phyloP scores from a whole-genome alignment of 2,329 filamentous ascomycete species.

The Aspergillus sp. region DNA sequence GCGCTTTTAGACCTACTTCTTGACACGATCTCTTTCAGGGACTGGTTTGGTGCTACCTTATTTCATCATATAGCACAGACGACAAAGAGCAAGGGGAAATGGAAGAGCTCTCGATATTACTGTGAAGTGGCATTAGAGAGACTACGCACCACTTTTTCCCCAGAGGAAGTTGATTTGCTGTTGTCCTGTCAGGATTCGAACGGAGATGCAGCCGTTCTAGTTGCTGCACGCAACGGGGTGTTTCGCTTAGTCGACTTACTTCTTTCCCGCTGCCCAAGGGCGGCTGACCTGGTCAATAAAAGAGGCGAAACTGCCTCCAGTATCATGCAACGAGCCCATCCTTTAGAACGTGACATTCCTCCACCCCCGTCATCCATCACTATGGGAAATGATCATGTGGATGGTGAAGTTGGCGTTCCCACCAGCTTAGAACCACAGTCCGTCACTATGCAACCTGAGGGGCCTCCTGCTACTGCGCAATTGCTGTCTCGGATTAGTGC shows the following conservation, averaged over 20 bases:
- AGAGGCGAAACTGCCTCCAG: conserved; percentile 82
- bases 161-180: conserved; percentile 72
- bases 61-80: conserved; percentile 93
- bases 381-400: conserved; percentile 40
- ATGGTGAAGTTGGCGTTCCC: conserved; percentile 24
- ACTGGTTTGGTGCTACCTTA: conserved; percentile 80
- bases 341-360: conserved; percentile 61
- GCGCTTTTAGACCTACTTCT: conserved; percentile 79
- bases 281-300: conserved; percentile 77
- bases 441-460: conserved; percentile 35
- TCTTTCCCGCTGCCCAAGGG: conserved; percentile 72
- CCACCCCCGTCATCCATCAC: conserved; percentile 69
- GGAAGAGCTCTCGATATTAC: conserved; percentile 88
- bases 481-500: conserved; percentile 69
- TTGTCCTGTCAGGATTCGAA: conserved; percentile 80
- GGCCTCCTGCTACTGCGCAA: conserved; percentile 65
- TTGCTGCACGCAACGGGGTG: conserved; percentile 82
- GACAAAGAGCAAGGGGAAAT: conserved; percentile 81
- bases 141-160: conserved; percentile 74
- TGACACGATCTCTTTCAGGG: conserved; percentile 74
- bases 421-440: conserved; percentile 33
- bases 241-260: conserved; percentile 69
- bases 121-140: conserved; percentile 87
- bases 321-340: conserved; percentile 73
- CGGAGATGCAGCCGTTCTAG: conserved; percentile 87